Percentiles rank a stretch among this genome's conserved stretches.
phyloP scores from a whole-genome alignment of 2,329 filamentous ascomycete species.

The Sordariomycetes sp. region DNA sequence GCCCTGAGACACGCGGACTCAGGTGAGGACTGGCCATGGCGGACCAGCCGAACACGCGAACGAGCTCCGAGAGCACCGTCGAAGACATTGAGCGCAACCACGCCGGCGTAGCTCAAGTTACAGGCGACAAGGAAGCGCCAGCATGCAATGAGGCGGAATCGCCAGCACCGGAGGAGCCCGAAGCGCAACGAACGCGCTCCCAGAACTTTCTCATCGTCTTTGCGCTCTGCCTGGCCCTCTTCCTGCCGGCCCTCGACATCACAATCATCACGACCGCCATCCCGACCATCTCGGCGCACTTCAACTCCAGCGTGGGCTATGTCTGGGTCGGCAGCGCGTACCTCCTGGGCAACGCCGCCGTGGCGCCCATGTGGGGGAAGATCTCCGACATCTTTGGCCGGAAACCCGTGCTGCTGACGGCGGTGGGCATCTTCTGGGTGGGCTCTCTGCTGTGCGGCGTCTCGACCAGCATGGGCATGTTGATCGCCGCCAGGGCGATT shows the following conservation, averaged over 20 bases:
- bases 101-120: neutral
- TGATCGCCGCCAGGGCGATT: slow-evolving; percentile 45
- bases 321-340: slow-evolving; percentile 72
- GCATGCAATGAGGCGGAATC: neutral
- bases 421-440: slow-evolving; percentile 43
- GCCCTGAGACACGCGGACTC: no score
- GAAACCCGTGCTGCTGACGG: slow-evolving; percentile 41
- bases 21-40: slow-evolving; percentile 33
- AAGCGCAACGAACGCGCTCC: slow-evolving; percentile 20
- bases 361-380: slow-evolving; percentile 62
- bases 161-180: neutral
- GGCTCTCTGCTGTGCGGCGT: slow-evolving; percentile 46
- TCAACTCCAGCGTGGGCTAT: slow-evolving; percentile 61
- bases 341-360: slow-evolving; percentile 58
- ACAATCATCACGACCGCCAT: slow-evolving; percentile 61
- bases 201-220: slow-evolving; percentile 29
- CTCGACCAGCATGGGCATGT: slow-evolving; percentile 37
- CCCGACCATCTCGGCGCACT: slow-evolving; percentile 53
- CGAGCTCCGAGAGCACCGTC: neutral
- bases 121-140: neutral
- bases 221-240: slow-evolving; percentile 33
- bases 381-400: slow-evolving; percentile 50
- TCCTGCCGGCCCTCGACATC: slow-evolving; percentile 45
- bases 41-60: neutral
- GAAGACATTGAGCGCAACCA: neutral